Conservation (phyloP, 805 yeast species). For the Pichia gijzeniarum region DNA sequence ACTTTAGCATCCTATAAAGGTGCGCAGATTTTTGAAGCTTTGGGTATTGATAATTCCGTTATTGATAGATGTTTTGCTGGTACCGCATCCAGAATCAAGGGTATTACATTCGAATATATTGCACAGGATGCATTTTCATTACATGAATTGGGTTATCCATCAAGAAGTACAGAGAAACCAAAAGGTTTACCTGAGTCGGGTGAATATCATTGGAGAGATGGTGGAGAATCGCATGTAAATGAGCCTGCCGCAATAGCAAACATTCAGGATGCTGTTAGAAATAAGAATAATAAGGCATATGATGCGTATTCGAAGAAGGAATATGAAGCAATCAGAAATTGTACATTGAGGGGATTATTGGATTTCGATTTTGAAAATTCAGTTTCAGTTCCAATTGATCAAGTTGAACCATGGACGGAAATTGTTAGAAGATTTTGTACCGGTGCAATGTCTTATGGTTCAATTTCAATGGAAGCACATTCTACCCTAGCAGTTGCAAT, state of each 20-base stretch:
- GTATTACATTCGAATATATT: constrained; percentile 90
- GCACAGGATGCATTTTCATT: constrained; percentile 95
- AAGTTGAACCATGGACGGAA: constrained; percentile 99
- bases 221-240: constrained; percentile 93
- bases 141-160: constrained; percentile 89
- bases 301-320: constrained; percentile 86
- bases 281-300: constrained; percentile 90
- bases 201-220: constrained; percentile 98
- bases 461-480: constrained; percentile 97
- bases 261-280: constrained; percentile 96
- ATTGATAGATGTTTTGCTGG: constrained; percentile 95
- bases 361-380: constrained; percentile 79
- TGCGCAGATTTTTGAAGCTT: constrained; percentile 96
- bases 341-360: constrained; percentile 89
- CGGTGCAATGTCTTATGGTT: constrained; percentile 99
- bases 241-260: constrained; percentile 94
- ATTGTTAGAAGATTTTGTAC: constrained; percentile 95
- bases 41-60: constrained; percentile 92
- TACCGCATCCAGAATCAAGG: constrained; percentile 94
- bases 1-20: constrained; percentile 98
- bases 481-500: constrained; percentile 96
- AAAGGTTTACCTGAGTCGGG: constrained; percentile 87
- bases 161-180: constrained; percentile 63
- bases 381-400: constrained; percentile 83
- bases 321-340: constrained; percentile 82